phyloP scores from a whole-genome alignment of 2,329 filamentous ascomycete genomes.

The Arthroderma sp. region DNA sequence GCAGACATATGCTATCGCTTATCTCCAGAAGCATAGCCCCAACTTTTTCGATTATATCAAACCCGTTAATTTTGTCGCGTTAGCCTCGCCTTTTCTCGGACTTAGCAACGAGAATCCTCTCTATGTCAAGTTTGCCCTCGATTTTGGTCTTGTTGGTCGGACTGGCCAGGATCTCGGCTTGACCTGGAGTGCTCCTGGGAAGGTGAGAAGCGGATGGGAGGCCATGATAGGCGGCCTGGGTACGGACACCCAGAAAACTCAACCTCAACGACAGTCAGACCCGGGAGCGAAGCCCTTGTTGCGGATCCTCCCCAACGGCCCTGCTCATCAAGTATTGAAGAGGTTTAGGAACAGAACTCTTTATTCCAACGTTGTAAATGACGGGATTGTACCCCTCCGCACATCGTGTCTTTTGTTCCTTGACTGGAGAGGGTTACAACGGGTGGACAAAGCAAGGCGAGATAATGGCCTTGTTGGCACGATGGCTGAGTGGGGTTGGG shows the following conservation, averaged over 20 bases:
- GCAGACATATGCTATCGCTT: slow-evolving; percentile 88
- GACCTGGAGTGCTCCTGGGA: slow-evolving; percentile 81
- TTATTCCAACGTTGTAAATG: slow-evolving; percentile 95
- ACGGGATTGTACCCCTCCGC: slow-evolving; percentile 86
- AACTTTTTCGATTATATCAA: slow-evolving; percentile 75
- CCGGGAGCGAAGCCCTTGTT: slow-evolving; percentile 79
- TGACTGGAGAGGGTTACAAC: slow-evolving; percentile 86
- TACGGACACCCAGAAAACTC: slow-evolving; percentile 43
- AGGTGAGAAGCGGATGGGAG: slow-evolving; percentile 76
- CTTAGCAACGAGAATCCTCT: slow-evolving; percentile 95
- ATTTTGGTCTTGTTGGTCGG: slow-evolving; percentile 90
- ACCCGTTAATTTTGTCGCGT: slow-evolving; percentile 77
- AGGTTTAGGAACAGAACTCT: slow-evolving; percentile 84
- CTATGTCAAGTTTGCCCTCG: slow-evolving; percentile 91
- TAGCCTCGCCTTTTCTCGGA: slow-evolving; percentile 79
- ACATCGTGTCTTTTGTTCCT: slow-evolving; percentile 94
- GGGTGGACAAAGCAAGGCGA: slow-evolving; percentile 84
- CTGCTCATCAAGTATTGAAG: slow-evolving; percentile 72
- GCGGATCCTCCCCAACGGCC: slow-evolving; percentile 78
- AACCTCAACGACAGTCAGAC: slow-evolving; percentile 47
- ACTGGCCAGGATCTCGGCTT: slow-evolving; percentile 90
- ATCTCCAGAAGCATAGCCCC: slow-evolving; percentile 91
- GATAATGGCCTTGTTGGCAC: slow-evolving; percentile 89
- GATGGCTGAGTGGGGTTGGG: slow-evolving; percentile 87
- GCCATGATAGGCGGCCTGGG: slow-evolving; percentile 73